Evolutionary conservation across 805 yeast species (phyloP).

Genomic region (Lipomyces starkeyi): DNA sequence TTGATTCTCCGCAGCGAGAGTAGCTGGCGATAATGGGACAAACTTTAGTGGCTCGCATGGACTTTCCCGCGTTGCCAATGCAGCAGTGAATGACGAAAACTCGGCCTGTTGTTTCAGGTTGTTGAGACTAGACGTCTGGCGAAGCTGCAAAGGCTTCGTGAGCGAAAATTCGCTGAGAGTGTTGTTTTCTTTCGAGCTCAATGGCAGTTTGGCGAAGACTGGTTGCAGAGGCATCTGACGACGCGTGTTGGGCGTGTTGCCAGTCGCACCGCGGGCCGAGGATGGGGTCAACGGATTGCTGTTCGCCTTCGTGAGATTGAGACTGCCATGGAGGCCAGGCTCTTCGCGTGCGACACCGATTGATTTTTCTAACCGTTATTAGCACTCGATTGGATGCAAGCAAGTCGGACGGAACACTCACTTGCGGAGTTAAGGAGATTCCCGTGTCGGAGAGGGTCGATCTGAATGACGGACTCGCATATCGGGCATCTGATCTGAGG

Average conservation of each 20-base stretch:
- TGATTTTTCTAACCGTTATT: background rate
- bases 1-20: slow-evolving; percentile 1
- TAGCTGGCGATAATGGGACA: background rate
- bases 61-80: background rate
- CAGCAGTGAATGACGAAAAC: slow-evolving; percentile 3
- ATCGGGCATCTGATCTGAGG: slow-evolving; percentile 12
- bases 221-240: background rate
- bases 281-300: background rate
- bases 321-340: background rate
- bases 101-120: background rate
- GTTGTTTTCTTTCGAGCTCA: background rate
- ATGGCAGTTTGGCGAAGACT: background rate
- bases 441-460: slow-evolving; percentile 11
- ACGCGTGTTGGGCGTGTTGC: background rate
- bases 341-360: slow-evolving; percentile 7
- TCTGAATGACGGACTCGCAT: slow-evolving; percentile 13
- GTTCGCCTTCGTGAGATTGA: background rate
- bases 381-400: background rate
- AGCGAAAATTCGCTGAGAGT: background rate
- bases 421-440: background rate
- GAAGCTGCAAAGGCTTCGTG: slow-evolving; percentile 8
- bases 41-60: background rate
- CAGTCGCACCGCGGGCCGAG: background rate
- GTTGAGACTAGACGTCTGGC: slow-evolving; percentile 6
- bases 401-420: background rate